phyloP scores from a whole-genome alignment of 2,329 filamentous ascomycete species.

The Coniochaeta hoffmannii region DNA sequence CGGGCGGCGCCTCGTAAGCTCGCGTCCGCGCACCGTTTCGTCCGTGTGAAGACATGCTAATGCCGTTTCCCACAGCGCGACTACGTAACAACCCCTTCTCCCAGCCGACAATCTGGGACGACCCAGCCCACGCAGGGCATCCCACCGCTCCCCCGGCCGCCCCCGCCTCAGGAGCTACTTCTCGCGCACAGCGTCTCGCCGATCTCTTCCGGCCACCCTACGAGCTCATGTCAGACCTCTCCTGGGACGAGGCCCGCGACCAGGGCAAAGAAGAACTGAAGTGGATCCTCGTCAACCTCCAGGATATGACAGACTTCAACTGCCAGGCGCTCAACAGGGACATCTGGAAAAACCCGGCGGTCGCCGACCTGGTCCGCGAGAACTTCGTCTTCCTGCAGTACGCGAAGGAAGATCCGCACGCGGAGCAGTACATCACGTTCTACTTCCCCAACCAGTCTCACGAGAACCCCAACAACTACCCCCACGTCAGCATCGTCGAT shows the following conservation, averaged over 20 bases:
- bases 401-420: slow-evolving; percentile 73
- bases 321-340: slow-evolving; percentile 92
- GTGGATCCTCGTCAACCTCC: slow-evolving; percentile 93
- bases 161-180: slow-evolving; percentile 31
- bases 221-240: slow-evolving; percentile 71
- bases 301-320: slow-evolving; percentile 88
- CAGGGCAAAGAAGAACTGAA: slow-evolving; percentile 83
- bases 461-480: slow-evolving; percentile 83
- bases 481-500: slow-evolving; percentile 92
- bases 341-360: slow-evolving; percentile 81
- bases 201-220: slow-evolving; percentile 91
- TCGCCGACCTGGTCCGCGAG: slow-evolving; percentile 75
- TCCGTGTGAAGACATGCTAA: background rate
- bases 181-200: slow-evolving; percentile 71
- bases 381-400: slow-evolving; percentile 97
- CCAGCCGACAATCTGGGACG: slow-evolving; percentile 29
- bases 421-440: slow-evolving; percentile 77
- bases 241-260: slow-evolving; percentile 80
- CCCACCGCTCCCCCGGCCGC: slow-evolving; percentile 15
- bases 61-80: slow-evolving; percentile 6
- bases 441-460: slow-evolving; percentile 68
- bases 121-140: slow-evolving; percentile 5
- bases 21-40: background rate
- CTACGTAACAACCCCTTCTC: slow-evolving; percentile 26
- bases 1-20: slow-evolving; percentile 13